Evolutionary conservation across 2,329 filamentous ascomycete species (phyloP).

Genomic region (Elsinoe arachidis): DNA sequence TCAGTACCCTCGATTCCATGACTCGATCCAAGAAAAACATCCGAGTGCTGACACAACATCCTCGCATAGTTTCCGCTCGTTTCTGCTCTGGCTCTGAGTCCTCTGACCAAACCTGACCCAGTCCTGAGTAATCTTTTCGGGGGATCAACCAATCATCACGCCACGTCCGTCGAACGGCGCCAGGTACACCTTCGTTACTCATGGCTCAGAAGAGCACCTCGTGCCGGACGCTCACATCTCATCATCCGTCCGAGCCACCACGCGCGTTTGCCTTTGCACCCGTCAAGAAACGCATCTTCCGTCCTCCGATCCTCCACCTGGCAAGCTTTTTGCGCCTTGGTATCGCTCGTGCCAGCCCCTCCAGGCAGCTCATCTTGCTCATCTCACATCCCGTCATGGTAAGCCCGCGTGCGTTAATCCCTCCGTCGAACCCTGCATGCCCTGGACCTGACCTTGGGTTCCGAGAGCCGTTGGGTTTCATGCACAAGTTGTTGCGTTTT

Average conservation of each 20-base stretch:
- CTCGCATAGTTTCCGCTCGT: constrained; percentile 1
- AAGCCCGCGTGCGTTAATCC: not conserved
- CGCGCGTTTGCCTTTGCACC: constrained; percentile 8
- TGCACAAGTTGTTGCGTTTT: constrained; percentile 1
- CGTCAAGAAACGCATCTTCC: constrained; percentile 4
- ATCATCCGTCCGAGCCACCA: constrained; percentile 5
- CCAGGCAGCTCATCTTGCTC: not conserved
- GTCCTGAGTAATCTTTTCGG: constrained; percentile 5
- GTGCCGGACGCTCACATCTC: not conserved
- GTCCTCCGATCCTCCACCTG: constrained; percentile 1
- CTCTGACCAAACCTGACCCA: not conserved
- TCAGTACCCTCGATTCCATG: not conserved
- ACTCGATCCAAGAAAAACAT: constrained; percentile 3
- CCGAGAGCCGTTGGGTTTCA: constrained; percentile 7
- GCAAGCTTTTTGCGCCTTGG: constrained; percentile 8
- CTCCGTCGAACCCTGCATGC: not conserved
- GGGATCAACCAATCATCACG: not conserved
- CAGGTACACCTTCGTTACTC: not conserved
- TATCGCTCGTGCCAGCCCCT: not conserved
- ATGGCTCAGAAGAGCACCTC: not conserved
- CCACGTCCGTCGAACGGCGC: not conserved
- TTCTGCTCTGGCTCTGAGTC: not conserved
- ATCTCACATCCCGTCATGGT: not conserved
- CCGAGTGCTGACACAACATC: constrained; percentile 5
- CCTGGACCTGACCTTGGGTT: not conserved